Evolutionary conservation across 176 grass and related monocot species (phyloP).

Genomic region (Avena atlantica): DNA sequence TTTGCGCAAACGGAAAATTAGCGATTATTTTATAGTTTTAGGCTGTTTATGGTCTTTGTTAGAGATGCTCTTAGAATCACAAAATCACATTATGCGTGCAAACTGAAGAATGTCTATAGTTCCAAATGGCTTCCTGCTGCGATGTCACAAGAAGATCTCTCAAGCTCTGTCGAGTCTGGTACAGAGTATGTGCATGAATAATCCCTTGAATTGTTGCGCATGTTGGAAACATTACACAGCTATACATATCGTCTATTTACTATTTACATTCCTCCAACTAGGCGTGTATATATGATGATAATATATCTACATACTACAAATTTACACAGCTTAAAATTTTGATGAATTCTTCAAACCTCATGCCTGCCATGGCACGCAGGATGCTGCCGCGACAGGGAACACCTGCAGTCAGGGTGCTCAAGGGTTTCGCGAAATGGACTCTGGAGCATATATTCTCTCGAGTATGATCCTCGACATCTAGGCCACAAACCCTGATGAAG

Average conservation of each 20-base stretch:
- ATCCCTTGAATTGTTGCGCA: neutral
- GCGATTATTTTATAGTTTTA: too few relatives aligned
- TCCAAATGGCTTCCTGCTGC: neutral
- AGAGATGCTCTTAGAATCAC: too few relatives aligned
- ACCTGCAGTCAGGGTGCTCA: neutral
- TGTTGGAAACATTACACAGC: neutral
- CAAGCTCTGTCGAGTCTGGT: neutral
- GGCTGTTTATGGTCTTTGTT: too few relatives aligned
- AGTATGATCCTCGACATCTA: conserved; percentile 11
- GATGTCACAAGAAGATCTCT: neutral
- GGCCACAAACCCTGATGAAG: conserved; percentile 49
- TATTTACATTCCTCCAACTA: conserved; percentile 43
- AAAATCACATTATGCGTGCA: too few relatives aligned
- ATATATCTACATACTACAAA: neutral
- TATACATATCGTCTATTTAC: neutral
- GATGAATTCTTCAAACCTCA: conserved; percentile 36
- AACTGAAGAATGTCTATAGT: too few relatives aligned
- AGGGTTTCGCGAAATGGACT: neutral
- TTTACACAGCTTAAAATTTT: conserved; percentile 33
- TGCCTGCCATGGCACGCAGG: neutral
- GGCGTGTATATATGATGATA: neutral
- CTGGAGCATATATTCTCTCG: neutral
- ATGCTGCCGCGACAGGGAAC: neutral
- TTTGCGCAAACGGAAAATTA: too few relatives aligned
- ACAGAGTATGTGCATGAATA: neutral